Evolutionary conservation across 345 rosid species (phyloP), one percentile per base, ranked within the genome.

Genomic region (Fremontodendron californicum): DNA sequence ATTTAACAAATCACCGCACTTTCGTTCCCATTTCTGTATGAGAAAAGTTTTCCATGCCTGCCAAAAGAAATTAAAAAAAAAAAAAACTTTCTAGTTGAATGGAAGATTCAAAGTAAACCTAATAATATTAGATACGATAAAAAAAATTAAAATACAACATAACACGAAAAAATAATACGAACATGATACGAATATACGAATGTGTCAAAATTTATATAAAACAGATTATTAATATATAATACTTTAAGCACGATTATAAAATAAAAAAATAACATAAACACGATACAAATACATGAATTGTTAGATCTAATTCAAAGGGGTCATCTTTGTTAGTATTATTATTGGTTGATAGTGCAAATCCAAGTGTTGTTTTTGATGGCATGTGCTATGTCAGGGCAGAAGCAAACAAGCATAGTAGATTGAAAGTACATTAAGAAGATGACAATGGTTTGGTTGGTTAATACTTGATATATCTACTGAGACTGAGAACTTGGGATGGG

Each of bases 291-390:
- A n/a, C n/a, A n/a, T n/a, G n/a, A n/a, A n/a, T n/a, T n/a, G n/a
- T n/a, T n/a, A n/a, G n/a, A n/a, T n/a, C n/a, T n/a, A n/a, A n/a
- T n/a, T n/a, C n/a, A 69, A 69, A 43, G 1, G 35, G 43, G 16
- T 63, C 25, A 19, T 35, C 21, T 12, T 39, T 66, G 11, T 9
- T 45, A 9, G 3, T 18, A 8, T 48, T 46, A 19, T 69, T 31
- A 51, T 48, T 49, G 60, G 75, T 33, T 52, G 5, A 19, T 49
- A 19, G 75, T 71, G 61, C 60, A 6, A 71, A 71, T 33, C 61
- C 75, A 33, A 49, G 75, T 71, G 58, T 33, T 31, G 75, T 33
- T 71, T 31, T 51, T 71, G 27, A 71, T 31, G 45, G 46, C 62
- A 71, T 40, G 62, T 49, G 75, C 18, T 31, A 12, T 71, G 62